phyloP scores from a whole-genome alignment of 805 yeast genomes.

The Babjeviella inositovora region DNA sequence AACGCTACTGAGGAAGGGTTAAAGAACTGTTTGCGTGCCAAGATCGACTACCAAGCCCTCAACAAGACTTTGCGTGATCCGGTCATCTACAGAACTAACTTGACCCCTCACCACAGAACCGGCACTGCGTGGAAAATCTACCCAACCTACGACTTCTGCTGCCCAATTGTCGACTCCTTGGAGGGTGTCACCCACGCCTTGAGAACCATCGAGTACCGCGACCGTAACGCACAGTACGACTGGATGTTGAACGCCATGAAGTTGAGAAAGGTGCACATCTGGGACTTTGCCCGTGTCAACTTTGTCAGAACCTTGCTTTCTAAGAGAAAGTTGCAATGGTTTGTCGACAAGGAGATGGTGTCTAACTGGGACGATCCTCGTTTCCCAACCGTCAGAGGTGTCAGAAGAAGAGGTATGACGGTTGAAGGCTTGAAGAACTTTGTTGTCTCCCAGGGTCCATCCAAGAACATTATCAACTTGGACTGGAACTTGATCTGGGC shows the following conservation, averaged over 20 bases:
- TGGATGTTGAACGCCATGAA: slow-evolving; percentile 80
- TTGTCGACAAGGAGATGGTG: slow-evolving; percentile 83
- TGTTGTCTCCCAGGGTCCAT: slow-evolving; percentile 93
- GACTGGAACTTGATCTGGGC: slow-evolving; percentile 99
- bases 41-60: slow-evolving; percentile 78
- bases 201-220: slow-evolving; percentile 97
- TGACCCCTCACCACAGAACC: slow-evolving; percentile 96
- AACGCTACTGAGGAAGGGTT: slow-evolving; percentile 87
- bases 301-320: slow-evolving; percentile 90
- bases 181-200: slow-evolving; percentile 98
- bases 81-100: slow-evolving; percentile 91
- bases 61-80: slow-evolving; percentile 98
- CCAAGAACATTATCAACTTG: slow-evolving; percentile 87
- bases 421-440: slow-evolving; percentile 94
- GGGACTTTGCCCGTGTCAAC: slow-evolving; percentile 98
- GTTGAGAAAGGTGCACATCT: slow-evolving; percentile 84
- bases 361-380: slow-evolving; percentile 98
- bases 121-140: slow-evolving; percentile 88
- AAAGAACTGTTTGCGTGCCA: slow-evolving; percentile 90
- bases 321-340: slow-evolving; percentile 98
- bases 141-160: slow-evolving; percentile 98
- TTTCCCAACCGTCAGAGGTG: slow-evolving; percentile 99
- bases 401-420: slow-evolving; percentile 98
- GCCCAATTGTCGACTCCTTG: slow-evolving; percentile 85
- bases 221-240: slow-evolving; percentile 94